A percentile compares a stretch with the other conserved stretches of the same genome.
Evolutionary conservation across 768 basidiomycete genomes (phyloP).

Genomic region (Goffeauzyma gilvescens): DNA sequence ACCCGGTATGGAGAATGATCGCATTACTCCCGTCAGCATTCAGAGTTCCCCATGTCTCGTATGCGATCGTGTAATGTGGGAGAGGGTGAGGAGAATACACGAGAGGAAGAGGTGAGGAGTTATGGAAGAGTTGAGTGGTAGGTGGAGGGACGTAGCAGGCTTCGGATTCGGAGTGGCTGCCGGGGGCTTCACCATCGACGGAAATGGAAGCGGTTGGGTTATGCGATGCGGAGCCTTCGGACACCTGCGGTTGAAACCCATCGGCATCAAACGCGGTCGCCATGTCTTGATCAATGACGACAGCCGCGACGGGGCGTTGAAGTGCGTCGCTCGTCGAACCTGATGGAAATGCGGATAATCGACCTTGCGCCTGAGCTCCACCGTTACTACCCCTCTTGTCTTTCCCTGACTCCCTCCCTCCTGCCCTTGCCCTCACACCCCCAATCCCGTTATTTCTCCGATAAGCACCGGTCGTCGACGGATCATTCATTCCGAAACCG

Average conservation of each 20-base stretch:
- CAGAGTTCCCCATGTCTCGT: conserved; percentile 94
- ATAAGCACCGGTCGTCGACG: conserved; percentile 4
- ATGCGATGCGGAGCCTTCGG: background rate
- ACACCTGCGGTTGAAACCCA: conserved; percentile 13
- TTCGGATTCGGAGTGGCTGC: conserved; percentile 29
- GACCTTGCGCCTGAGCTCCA: too few species aligned
- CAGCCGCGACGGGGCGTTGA: background rate
- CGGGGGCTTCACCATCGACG: too few species aligned
- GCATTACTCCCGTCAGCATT: conserved; percentile 61
- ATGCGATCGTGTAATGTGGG: conserved; percentile 49
- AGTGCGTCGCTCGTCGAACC: background rate
- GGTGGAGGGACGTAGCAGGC: conserved; percentile 32
- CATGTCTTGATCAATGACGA: background rate
- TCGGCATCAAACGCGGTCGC: conserved; percentile 11
- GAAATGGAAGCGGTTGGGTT: too few species aligned
- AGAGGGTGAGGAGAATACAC: conserved; percentile 30
- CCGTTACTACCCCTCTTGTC: conserved; percentile 1
- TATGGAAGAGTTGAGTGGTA: conserved; percentile 24
- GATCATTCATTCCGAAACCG: conserved; percentile 17
- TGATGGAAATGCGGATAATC: too few species aligned
- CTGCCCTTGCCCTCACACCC: conserved; percentile 9
- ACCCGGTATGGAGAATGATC: conserved; percentile 85
- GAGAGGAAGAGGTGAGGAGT: conserved; percentile 21
- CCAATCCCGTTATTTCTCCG: conserved; percentile 5
- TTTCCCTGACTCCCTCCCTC: conserved; percentile 6